These are phyloP conservation scores for Licmophora abbreviata DNA, from an alignment of 108 stramenopile species.

Conservation along the genomic window DNA sequence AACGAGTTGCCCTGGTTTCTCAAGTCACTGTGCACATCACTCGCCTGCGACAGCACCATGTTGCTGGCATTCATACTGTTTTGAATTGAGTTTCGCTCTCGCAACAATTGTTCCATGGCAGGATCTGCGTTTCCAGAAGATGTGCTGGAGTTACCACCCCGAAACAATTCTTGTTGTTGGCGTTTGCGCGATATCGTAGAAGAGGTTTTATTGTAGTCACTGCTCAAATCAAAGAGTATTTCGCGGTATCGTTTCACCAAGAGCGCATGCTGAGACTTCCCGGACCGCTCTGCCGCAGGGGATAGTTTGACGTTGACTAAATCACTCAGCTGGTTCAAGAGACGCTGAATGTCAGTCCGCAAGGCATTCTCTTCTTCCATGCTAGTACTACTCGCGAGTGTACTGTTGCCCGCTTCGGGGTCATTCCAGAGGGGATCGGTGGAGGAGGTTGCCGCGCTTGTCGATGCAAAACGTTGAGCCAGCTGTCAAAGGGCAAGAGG, in stretches of 20 bases:
- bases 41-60: constrained; percentile 59
- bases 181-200: constrained; percentile 37
- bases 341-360: constrained; percentile 66
- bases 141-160: constrained; percentile 22
- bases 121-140: constrained; percentile 18
- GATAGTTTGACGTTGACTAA: constrained; percentile 57
- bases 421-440: not conserved
- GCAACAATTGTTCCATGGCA: constrained; percentile 69
- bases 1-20: constrained; percentile 55
- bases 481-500: not conserved
- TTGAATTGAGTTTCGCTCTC: constrained; percentile 72
- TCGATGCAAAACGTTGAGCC: constrained; percentile 2
- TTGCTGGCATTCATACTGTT: constrained; percentile 63
- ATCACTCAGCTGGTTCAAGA: constrained; percentile 51
- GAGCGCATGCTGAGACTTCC: constrained; percentile 38
- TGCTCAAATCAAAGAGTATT: constrained; percentile 67
- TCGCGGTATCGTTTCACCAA: constrained; percentile 79
- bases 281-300: constrained; percentile 46
- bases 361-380: constrained; percentile 55
- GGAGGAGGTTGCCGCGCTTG: not conserved
- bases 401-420: not conserved
- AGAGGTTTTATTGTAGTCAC: constrained; percentile 66
- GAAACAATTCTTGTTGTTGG: constrained; percentile 65
- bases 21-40: constrained; percentile 52
- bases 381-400: not conserved